A percentile compares a stretch with the other conserved stretches of the same genome.
phyloP scores from a whole-genome alignment of 2,329 filamentous ascomycete species.

The Pochonia chlamydosporia region DNA sequence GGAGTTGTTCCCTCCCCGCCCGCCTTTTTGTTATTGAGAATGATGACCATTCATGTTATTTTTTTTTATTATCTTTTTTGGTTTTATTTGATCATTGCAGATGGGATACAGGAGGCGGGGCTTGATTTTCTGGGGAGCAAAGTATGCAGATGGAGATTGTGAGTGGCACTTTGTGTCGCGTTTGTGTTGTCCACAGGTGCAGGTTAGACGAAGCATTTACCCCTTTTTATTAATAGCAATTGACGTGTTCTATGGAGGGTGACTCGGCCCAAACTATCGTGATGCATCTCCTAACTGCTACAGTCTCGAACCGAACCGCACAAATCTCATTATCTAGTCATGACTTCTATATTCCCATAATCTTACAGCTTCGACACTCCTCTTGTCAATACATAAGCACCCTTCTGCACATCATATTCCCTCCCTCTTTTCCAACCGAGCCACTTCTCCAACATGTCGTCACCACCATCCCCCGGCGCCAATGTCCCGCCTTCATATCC shows the following conservation, averaged over 20 bases:
- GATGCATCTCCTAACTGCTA: too few species aligned
- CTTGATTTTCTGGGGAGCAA: background rate
- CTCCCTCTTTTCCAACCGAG: slow-evolving; percentile 67
- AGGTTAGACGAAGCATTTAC: slow-evolving; percentile 2
- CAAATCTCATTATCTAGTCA: too few species aligned
- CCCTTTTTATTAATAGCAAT: slow-evolving; percentile 1
- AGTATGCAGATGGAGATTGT: background rate
- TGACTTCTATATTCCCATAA: too few species aligned
- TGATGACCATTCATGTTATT: background rate
- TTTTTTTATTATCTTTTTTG: background rate
- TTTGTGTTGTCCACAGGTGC: background rate
- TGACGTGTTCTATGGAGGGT: too few species aligned
- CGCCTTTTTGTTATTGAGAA: background rate
- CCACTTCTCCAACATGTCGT: slow-evolving; percentile 65
- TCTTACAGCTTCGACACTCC: slow-evolving; percentile 26
- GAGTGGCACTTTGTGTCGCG: background rate
- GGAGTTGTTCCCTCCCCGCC: background rate
- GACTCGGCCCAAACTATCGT: too few species aligned
- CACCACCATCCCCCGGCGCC: slow-evolving; percentile 64
- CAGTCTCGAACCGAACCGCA: too few species aligned
- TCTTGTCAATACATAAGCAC: slow-evolving; percentile 49
- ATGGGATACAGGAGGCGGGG: background rate
- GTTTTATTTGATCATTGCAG: background rate
- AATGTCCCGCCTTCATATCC: slow-evolving; percentile 61
- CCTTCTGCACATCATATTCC: slow-evolving; percentile 63